Evolutionary conservation across 2,329 filamentous ascomycete genomes (phyloP), one percentile per base, ranked within the genome.

Genomic region (Botrytis squamosa): DNA sequence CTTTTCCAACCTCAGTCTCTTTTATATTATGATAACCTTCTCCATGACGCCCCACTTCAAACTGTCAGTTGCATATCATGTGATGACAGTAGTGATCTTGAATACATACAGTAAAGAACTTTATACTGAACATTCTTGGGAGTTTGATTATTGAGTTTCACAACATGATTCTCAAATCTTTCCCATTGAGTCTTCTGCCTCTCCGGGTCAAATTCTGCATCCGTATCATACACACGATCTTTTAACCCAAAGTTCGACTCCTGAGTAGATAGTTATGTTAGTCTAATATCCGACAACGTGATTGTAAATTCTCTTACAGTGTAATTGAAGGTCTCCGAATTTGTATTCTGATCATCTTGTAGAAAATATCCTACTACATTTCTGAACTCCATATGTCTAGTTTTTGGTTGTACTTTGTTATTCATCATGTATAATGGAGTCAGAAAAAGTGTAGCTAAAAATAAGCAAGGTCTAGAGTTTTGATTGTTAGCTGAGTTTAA

Each of bases 231-330:
- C 1, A 85, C 85, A 22, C 73, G 70, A 77, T 91, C 85, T 76
- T 92, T 85, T 40, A 93, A 84, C 46, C 91, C 91, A 79, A 92
- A 91, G 82, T 92, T 92, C 73, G 84, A 82, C 42, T 86, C 88
- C 89, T 92, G 74, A 22, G 49, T 52, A 14, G 49, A 60, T 22
- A 25, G 7, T 7, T 33, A 20, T 66, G 33, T 74, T 42, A 74
- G 46, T 74, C 55, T 42, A 14, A 25, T 36, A 33, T 63, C 14
- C 40, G 25, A 36, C n/a, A n/a, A 9, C 90, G 85, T 75, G 84
- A 46, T 89, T 90, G 78, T 90, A 90, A 82, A 91, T 91, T 75
- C 83, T 82, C 85, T 79, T 81, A 92, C 90, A 78, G 65, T 67
- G 38, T 91, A 92, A 81, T 92, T 89, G 81, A 92, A 92, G 1